Conservation (phyloP, 2,329 filamentous ascomycete species). For the Stromatinia cepivora region DNA sequence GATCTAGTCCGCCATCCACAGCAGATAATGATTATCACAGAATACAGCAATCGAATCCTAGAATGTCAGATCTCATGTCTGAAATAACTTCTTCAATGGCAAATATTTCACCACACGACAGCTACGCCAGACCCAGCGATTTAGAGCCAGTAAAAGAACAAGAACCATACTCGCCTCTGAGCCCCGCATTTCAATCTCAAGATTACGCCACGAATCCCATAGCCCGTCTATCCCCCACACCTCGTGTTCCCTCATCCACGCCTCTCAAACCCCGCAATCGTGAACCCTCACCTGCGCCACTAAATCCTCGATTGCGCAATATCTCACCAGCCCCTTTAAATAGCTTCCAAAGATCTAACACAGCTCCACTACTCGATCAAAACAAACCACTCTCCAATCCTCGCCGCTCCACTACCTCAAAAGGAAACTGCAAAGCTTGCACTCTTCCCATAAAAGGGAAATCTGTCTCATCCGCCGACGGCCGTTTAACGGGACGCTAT, state of each 20-base stretch:
- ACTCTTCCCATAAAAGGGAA: conserved; percentile 78
- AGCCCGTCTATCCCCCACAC: conserved; percentile 22
- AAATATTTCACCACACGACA: conserved; percentile 2
- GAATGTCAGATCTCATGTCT: conserved; percentile 55
- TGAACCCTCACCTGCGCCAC: conserved; percentile 11
- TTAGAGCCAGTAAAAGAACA: conserved; percentile 18
- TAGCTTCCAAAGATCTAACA: conserved; percentile 27
- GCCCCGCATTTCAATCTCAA: conserved; percentile 35
- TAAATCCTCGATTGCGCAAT: background rate
- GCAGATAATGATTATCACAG: conserved; percentile 36
- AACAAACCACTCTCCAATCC: conserved; percentile 17
- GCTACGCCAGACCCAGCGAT: background rate
- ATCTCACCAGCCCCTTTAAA: conserved; percentile 5
- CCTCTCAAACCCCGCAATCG: conserved; percentile 10
- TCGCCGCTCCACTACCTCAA: conserved; percentile 33
- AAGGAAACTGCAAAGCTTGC: conserved; percentile 81
- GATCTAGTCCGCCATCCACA: conserved; percentile 55
- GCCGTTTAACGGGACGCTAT: conserved; percentile 86
- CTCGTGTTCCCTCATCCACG: conserved; percentile 16
- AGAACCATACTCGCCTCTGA: conserved; percentile 22
- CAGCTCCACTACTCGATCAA: conserved; percentile 22
- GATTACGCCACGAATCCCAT: conserved; percentile 52
- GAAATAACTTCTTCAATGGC: conserved; percentile 56
- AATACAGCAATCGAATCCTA: conserved; percentile 44
- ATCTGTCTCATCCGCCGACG: conserved; percentile 90